Conservation (phyloP, 176 grass and related monocot genomes). For the Oryza rufipogon region DNA sequence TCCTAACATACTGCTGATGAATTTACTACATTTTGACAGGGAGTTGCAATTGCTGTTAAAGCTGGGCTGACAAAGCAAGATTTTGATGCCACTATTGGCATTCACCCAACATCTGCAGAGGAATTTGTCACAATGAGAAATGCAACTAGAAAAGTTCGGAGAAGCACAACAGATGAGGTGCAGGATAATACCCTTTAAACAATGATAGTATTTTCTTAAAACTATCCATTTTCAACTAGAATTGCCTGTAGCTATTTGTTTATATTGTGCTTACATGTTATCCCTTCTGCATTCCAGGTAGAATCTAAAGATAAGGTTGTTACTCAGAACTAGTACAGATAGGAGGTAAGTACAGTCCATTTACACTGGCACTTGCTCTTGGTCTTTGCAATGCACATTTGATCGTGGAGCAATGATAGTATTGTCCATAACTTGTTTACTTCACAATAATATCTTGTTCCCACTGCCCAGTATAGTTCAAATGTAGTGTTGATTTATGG, state of each 20-base stretch:
- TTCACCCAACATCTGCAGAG: slow-evolving; percentile 91
- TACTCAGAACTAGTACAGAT: slow-evolving; percentile 44
- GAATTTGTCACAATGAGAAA: slow-evolving; percentile 94
- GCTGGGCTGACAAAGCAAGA: slow-evolving; percentile 87
- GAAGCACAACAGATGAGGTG: slow-evolving; percentile 58
- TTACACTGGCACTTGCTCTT: slow-evolving; percentile 5
- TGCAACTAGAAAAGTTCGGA: slow-evolving; percentile 69
- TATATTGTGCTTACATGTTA: not conserved
- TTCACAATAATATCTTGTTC: not conserved
- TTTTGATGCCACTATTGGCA: slow-evolving; percentile 86
- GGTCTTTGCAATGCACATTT: slow-evolving; percentile 2
- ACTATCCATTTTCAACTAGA: slow-evolving; percentile 17
- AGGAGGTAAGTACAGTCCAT: slow-evolving; percentile 42
- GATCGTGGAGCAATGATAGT: not conserved
- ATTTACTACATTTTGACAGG: slow-evolving; percentile 47
- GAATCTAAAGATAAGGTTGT: slow-evolving; percentile 66
- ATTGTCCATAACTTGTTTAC: not conserved
- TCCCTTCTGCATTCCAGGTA: slow-evolving; percentile 46
- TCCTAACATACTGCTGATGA: not conserved
- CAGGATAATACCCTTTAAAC: not conserved
- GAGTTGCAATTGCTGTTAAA: slow-evolving; percentile 91
- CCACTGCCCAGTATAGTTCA: not conserved
- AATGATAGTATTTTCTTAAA: not conserved
- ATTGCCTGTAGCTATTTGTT: slow-evolving; percentile 15
- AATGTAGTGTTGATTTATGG: slow-evolving; percentile 14